These are phyloP conservation scores for Penicillium sp. DNA, from an alignment of 2,329 filamentous ascomycete species.

Conservation along the genomic window DNA sequence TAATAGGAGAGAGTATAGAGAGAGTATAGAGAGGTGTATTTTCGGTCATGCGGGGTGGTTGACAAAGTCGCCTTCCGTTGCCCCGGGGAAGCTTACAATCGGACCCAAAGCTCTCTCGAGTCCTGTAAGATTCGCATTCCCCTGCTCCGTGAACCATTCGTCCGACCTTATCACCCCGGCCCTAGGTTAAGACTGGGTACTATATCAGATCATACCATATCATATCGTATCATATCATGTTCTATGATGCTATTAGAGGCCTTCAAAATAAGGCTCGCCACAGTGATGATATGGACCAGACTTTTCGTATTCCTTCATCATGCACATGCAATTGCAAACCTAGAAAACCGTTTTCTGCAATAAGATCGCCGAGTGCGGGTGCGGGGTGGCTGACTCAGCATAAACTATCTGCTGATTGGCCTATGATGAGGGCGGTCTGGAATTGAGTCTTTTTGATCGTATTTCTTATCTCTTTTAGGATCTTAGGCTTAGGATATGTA, in stretches of 20 bases:
- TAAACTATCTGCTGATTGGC: neutral
- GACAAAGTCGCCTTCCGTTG: slow-evolving; percentile 28
- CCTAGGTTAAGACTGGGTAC: slow-evolving; percentile 1
- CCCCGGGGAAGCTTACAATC: slow-evolving; percentile 29
- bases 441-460: neutral
- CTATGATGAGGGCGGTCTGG: neutral
- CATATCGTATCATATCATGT: no score
- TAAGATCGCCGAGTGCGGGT: slow-evolving; percentile 5
- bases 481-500: no score
- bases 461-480: no score
- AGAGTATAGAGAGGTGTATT: neutral
- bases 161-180: slow-evolving; percentile 11
- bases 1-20: no score
- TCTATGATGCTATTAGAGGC: neutral
- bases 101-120: neutral
- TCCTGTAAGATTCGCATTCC: neutral
- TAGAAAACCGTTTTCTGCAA: neutral
- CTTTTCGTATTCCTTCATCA: neutral
- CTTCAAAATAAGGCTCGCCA: neutral
- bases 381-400: slow-evolving; percentile 3
- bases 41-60: slow-evolving; percentile 34
- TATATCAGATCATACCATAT: no score
- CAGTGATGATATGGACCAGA: neutral
- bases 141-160: slow-evolving; percentile 8
- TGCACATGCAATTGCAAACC: neutral